These are phyloP conservation scores for Neopestalotiopsis sp. DNA, from an alignment of 2,329 filamentous ascomycete species.

Conservation along the genomic window DNA sequence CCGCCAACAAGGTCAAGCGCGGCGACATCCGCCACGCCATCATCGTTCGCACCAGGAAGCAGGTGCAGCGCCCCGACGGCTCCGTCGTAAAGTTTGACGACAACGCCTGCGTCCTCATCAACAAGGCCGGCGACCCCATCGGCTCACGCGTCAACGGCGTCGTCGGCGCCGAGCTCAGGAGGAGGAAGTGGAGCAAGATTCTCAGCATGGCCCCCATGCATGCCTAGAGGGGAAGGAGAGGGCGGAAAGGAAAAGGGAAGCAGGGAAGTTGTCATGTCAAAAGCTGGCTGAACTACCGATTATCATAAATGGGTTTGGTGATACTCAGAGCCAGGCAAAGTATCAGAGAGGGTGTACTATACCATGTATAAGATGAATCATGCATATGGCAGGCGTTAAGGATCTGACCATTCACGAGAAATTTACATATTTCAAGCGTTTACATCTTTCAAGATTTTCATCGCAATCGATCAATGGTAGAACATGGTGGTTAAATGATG, in stretches of 20 bases:
- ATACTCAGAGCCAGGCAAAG: background rate
- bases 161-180: constrained; percentile 85
- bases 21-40: constrained; percentile 97
- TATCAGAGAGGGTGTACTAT: constrained; percentile 14
- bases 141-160: constrained; percentile 91
- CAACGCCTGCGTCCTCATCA: constrained; percentile 96
- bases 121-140: constrained; percentile 95
- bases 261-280: background rate
- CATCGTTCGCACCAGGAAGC: constrained; percentile 88
- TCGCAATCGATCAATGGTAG: background rate
- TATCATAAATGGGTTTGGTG: no score
- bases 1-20: constrained; percentile 91
- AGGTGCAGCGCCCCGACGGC: constrained; percentile 85
- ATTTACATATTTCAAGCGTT: constrained; percentile 2
- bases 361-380: constrained; percentile 12
- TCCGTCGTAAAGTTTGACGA: constrained; percentile 94
- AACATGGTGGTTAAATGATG: no score
- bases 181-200: constrained; percentile 98
- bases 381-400: constrained; percentile 26
- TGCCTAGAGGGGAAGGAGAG: constrained; percentile 42
- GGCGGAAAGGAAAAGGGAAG: background rate
- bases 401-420: constrained; percentile 8
- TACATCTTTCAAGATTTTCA: background rate
- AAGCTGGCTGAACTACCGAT: background rate
- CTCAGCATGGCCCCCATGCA: constrained; percentile 85